Percentiles rank a stretch among this genome's conserved stretches.
These are phyloP conservation scores for Stylonectria norvegica DNA, from an alignment of 2,329 filamentous ascomycete species.

Conservation along the genomic window DNA sequence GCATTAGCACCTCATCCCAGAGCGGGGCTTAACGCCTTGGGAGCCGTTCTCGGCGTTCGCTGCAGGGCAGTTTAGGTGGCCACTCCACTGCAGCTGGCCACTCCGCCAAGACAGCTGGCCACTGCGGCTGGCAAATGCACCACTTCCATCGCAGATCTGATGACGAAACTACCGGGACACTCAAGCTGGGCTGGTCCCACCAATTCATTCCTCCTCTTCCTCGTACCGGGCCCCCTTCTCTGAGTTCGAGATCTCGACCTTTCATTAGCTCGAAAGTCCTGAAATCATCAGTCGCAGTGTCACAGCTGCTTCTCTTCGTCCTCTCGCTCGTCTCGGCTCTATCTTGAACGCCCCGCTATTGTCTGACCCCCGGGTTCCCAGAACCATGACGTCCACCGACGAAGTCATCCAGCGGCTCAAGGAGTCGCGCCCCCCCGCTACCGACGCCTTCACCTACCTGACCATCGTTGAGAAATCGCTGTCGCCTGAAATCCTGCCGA, in stretches of 20 bases:
- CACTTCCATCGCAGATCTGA: not conserved
- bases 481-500: slow-evolving; percentile 61
- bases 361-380: not conserved
- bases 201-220: not conserved
- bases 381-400: slow-evolving; percentile 33
- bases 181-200: not conserved
- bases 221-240: not conserved
- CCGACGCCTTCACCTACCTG: slow-evolving; percentile 72
- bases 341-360: not conserved
- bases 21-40: not conserved
- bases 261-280: not conserved
- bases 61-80: no score
- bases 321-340: not conserved
- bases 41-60: no score
- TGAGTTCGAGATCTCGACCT: no score
- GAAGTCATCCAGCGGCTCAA: slow-evolving; percentile 44
- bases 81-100: no score
- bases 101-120: no score
- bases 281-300: not conserved
- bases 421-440: slow-evolving; percentile 49
- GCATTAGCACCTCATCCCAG: not conserved
- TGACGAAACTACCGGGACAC: not conserved
- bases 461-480: slow-evolving; percentile 74
- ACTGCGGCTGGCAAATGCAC: not conserved
- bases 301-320: not conserved